A percentile compares a stretch with the other conserved stretches of the same genome.
These are phyloP conservation scores for Phellinidium pouzarii DNA, from an alignment of 1,284 basidiomycete genomes.

Conservation along the genomic window DNA sequence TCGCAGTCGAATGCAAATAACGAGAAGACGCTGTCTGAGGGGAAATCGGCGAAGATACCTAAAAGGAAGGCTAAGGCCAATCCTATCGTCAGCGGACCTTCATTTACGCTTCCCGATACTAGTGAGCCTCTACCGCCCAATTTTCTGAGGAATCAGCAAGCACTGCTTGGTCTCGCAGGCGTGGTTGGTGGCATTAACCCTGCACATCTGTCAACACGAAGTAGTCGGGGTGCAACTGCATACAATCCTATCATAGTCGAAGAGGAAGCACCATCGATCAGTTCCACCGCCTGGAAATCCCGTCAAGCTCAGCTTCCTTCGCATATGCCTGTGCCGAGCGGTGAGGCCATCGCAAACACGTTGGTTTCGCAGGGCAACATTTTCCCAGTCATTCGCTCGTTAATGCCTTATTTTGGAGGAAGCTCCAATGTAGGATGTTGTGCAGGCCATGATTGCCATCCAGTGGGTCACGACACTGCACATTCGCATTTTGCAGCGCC, in stretches of 20 bases:
- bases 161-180: constrained; percentile 63
- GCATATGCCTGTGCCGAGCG: constrained; percentile 42
- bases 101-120: constrained; percentile 53
- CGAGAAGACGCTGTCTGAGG: too few species aligned
- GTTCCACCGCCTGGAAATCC: constrained; percentile 22
- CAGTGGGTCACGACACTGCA: constrained; percentile 14
- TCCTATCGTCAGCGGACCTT: constrained; percentile 35
- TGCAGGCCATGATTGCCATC: constrained; percentile 12
- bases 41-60: constrained; percentile 1
- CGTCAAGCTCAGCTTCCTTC: constrained; percentile 19
- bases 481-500: constrained; percentile 23
- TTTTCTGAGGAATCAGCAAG: constrained; percentile 65
- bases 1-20: too few species aligned
- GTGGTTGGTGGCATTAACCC: constrained; percentile 59
- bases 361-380: constrained; percentile 58
- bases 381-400: constrained; percentile 43
- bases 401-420: constrained; percentile 9
- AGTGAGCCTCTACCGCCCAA: constrained; percentile 55
- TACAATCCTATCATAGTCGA: constrained; percentile 65
- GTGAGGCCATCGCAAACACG: constrained; percentile 50
- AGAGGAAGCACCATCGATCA: constrained; percentile 37
- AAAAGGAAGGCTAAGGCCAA: constrained; percentile 29
- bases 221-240: constrained; percentile 44
- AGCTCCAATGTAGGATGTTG: constrained; percentile 9
- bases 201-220: constrained; percentile 37